Evolutionary conservation across 2,329 filamentous ascomycete genomes (phyloP), one percentile per base, ranked within the genome.

Genomic region (Paecilomyces formosus): DNA sequence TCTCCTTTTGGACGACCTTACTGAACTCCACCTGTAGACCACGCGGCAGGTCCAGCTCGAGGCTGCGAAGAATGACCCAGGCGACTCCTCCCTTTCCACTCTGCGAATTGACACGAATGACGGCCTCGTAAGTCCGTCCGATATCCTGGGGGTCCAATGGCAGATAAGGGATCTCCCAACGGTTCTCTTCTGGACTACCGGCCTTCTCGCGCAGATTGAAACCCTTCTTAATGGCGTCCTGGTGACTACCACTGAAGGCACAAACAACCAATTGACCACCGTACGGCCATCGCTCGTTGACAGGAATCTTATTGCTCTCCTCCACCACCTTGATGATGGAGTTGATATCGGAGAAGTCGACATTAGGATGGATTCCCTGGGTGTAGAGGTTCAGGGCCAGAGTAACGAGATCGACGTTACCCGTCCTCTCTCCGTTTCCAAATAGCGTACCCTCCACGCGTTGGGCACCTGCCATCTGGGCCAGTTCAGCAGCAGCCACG

Each of bases 41-140:
- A 62, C 94, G 90, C 15, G 94, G 94, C 55, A 97, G 85, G 74
- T 97, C 94, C 68, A 97, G 88, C 70, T 94, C 85, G 62, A 97
- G 85, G 69, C 91, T 88, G 66, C 89, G 88, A 71, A 92, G 87
- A 71, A 97, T 92, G 71, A 97, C 89, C 90, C 90, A 97, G 55
- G 93, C 92, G 60, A 90, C 88, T 66, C 94, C 94, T 61, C 93
- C 93, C 79, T 99, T 97, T 64, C 93, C 93, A 67, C 86, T 90
- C 74, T 97, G 93, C 18, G 90, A 96, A 81, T 97, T 99, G 83
- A 97, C 93, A 60, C 93, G 89, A 72, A 97, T 97, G 71, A 97
- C 89, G 60, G 93, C 93, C 77, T 97, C 92, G 83, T 97, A 97
- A n/a, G 88, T 97, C 59, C 93, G 87, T 55, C 93, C 93, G 63